phyloP scores from a whole-genome alignment of 2,329 filamentous ascomycete genomes.

The Stemphylium lycopersici region DNA sequence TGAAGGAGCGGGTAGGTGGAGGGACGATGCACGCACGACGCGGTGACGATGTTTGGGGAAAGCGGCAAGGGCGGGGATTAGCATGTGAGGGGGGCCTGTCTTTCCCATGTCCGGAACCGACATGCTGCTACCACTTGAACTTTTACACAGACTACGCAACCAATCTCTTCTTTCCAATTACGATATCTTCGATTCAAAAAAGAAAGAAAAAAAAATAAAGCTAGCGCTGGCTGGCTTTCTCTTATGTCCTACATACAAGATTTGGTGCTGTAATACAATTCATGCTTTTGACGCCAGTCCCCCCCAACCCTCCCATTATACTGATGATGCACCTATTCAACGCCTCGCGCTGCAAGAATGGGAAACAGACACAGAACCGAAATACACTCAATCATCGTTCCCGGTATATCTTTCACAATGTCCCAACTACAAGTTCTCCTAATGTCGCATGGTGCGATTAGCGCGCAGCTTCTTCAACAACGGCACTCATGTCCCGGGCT shows the following conservation, averaged over 20 bases:
- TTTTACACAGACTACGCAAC: too few species aligned
- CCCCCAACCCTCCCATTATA: constrained; percentile 9
- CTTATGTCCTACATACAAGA: constrained; percentile 20
- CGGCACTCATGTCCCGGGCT: constrained; percentile 31
- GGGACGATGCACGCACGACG: not conserved
- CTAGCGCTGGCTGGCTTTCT: constrained; percentile 3
- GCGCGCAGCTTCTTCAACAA: constrained; percentile 40
- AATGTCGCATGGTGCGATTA: constrained; percentile 15
- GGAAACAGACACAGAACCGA: constrained; percentile 15
- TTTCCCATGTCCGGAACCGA: not conserved
- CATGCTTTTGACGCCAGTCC: constrained; percentile 29
- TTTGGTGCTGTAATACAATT: constrained; percentile 19
- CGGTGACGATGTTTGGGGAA: constrained; percentile 3
- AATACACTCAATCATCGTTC: constrained; percentile 20
- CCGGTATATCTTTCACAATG: constrained; percentile 6
- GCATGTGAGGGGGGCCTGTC: not conserved
- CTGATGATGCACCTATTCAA: constrained; percentile 35
- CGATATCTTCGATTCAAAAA: constrained; percentile 16
- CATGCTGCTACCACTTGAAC: not conserved
- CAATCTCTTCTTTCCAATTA: constrained; percentile 5
- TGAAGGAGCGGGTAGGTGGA: not conserved
- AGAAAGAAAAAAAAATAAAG: too few species aligned
- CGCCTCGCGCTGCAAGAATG: constrained; percentile 39
- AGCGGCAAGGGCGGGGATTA: constrained; percentile 7
- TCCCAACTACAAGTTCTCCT: not conserved